These are phyloP conservation scores for Trichoderma gamsii DNA, from an alignment of 495 filamentous ascomycete species.

Conservation along the genomic window DNA sequence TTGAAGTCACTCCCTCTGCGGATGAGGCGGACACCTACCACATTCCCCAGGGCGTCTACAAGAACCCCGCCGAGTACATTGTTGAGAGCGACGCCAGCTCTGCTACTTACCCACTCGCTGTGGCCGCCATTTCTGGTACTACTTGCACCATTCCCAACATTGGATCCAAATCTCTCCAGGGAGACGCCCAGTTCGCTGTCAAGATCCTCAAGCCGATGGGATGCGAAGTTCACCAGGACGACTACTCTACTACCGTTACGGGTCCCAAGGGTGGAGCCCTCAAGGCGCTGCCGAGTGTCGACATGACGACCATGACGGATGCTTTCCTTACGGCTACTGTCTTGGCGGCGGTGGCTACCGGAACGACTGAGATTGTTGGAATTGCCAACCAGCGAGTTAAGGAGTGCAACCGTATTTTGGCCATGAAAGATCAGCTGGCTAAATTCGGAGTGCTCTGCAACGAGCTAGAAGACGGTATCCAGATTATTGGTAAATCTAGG, in stretches of 20 bases:
- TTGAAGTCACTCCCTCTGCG: constrained; percentile 56
- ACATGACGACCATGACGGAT: constrained; percentile 99
- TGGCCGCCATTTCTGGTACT: constrained; percentile 91
- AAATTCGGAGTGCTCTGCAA: constrained; percentile 88
- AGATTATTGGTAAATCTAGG: constrained; percentile 65
- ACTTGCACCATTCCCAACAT: constrained; percentile 96
- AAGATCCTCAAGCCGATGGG: constrained; percentile 92
- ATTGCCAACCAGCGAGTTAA: constrained; percentile 99
- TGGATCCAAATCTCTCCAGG: constrained; percentile 83
- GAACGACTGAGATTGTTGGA: constrained; percentile 78
- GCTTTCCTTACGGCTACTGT: constrained; percentile 94
- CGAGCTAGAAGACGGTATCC: constrained; percentile 88
- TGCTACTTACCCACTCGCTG: constrained; percentile 91
- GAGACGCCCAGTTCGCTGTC: constrained; percentile 90
- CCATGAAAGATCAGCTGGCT: constrained; percentile 94
- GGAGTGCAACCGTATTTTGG: constrained; percentile 93
- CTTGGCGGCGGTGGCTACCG: constrained; percentile 82
- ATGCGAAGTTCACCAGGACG: constrained; percentile 79
- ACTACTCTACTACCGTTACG: constrained; percentile 83
- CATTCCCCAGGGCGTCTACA: constrained; percentile 80
- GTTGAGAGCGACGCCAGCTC: constrained; percentile 97
- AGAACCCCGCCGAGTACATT: constrained; percentile 79
- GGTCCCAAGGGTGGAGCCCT: constrained; percentile 72
- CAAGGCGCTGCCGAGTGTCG: constrained; percentile 61
- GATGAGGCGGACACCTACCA: constrained; percentile 84